Evolutionary conservation across 331 rosid genomes (phyloP), one percentile per base, ranked within the genome.

Genomic region (Spiraea crenata): DNA sequence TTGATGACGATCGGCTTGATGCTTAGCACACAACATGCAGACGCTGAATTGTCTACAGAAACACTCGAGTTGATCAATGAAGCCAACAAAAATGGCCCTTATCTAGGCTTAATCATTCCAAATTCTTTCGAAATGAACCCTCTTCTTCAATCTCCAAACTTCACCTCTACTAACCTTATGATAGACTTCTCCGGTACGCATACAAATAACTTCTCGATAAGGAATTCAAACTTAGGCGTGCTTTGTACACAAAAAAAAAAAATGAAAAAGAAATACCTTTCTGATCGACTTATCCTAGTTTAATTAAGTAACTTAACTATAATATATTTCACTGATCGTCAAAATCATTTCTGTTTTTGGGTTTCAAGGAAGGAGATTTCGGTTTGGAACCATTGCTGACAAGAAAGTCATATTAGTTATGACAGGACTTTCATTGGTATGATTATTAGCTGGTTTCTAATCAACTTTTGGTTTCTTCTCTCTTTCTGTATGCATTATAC

Each of bases 71-170:
- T 57, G 52, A 81, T 88, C 5, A 62, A 52, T 14, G 57, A 45
- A 60, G 77, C 61, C 8, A 88, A 85, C 64, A 0, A 42, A n/a
- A 3, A 71, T 42, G 88, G 90, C 44, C 88, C 90, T 57, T 85
- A 81, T 63, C 25, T 88, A 25, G 95, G 95, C 40, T 44, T 88
- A 57, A 69, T 84, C 77, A 84, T 82, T 74, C 89, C 91, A 19
- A 85, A 80, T 61, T 7, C 77, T 8, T 88, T 75, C 34, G 93
- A 88, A 77, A 50, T 83, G 48, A 25, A 80, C 58, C 93, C 90
- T 78, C 87, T 85, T 44, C 87, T 88, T 77, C 44, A 79, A 9
- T 82, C 85, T 71, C 41, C 87, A 4, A 71, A 67, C 70, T 84
- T 78, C 73, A 78, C 63, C 5, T 14, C 91, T 8, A 14, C 42